Percentiles rank a stretch among this genome's conserved stretches.
Conservation (phyloP, 495 filamentous ascomycete genomes). For the Talaromyces proteolyticus region DNA sequence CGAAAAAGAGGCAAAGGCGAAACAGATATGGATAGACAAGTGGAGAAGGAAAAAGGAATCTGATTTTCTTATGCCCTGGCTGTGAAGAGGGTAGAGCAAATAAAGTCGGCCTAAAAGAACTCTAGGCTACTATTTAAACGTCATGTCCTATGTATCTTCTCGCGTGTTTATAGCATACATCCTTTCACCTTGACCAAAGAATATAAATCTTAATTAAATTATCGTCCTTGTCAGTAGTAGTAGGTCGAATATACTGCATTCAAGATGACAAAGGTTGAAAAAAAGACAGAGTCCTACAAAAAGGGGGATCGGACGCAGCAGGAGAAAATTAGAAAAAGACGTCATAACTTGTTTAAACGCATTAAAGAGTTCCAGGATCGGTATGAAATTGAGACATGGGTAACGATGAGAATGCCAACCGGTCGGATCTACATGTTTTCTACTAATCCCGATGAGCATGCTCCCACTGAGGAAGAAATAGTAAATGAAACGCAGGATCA, state of each 20-base stretch:
- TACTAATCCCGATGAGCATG: not conserved
- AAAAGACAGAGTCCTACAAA: not conserved
- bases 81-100: not conserved
- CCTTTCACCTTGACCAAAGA: not conserved
- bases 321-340: constrained; percentile 14
- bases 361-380: constrained; percentile 13
- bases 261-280: not conserved
- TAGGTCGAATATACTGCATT: not conserved
- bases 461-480: not conserved
- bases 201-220: not conserved
- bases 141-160: not conserved
- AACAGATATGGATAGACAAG: not conserved
- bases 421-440: constrained; percentile 9
- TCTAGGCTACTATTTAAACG: not conserved
- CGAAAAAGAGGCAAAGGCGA: not conserved
- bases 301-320: constrained; percentile 8
- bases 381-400: constrained; percentile 13
- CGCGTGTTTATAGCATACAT: not conserved
- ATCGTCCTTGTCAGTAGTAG: not conserved
- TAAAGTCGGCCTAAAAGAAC: not conserved
- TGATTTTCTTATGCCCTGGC: not conserved
- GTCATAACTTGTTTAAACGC: constrained; percentile 12
- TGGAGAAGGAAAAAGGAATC: not conserved
- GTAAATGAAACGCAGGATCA: not conserved
- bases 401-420: constrained; percentile 11